phyloP scores from a whole-genome alignment of 192 early-diverging fungal species.

The Coemansia sp. region DNA sequence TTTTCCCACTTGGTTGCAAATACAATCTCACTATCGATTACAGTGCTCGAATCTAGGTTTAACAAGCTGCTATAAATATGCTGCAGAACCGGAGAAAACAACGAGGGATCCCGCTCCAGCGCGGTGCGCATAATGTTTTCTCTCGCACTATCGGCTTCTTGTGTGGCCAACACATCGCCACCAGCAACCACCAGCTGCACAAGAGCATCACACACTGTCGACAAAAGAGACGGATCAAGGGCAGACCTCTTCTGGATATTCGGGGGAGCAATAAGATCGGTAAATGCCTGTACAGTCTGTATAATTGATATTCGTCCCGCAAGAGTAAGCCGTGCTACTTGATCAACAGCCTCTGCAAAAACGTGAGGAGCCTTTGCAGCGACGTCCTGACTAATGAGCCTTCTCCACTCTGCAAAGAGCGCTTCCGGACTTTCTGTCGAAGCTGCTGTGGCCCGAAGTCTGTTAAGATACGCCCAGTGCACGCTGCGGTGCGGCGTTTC shows the following conservation, averaged over 20 bases:
- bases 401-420: conserved; percentile 21
- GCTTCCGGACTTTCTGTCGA: conserved; percentile 1
- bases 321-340: conserved; percentile 9
- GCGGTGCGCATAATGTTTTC: conserved; percentile 22
- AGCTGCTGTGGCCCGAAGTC: conserved; percentile 11
- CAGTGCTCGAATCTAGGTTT: background rate
- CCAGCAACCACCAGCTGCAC: conserved; percentile 21
- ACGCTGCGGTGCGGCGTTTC: conserved; percentile 37
- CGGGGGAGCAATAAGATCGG: conserved; percentile 21
- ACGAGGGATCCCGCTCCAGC: conserved; percentile 21
- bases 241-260: background rate
- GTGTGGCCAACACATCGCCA: conserved; percentile 9
- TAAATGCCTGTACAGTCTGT: conserved; percentile 12
- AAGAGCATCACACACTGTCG: conserved; percentile 12
- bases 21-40: background rate
- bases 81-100: conserved; percentile 13
- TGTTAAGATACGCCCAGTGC: conserved; percentile 33
- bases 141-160: conserved; percentile 2
- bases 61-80: conserved; percentile 3
- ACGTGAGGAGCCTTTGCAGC: conserved; percentile 28
- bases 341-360: conserved; percentile 15
- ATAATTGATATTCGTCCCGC: conserved; percentile 16
- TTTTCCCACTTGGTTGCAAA: conserved; percentile 10
- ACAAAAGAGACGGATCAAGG: conserved; percentile 3
- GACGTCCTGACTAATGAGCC: conserved; percentile 25